A percentile compares a stretch with the other conserved stretches of the same genome.
Evolutionary conservation across 148 eudicot genomes (phyloP).

Genomic region (Heliosperma pusillum): DNA sequence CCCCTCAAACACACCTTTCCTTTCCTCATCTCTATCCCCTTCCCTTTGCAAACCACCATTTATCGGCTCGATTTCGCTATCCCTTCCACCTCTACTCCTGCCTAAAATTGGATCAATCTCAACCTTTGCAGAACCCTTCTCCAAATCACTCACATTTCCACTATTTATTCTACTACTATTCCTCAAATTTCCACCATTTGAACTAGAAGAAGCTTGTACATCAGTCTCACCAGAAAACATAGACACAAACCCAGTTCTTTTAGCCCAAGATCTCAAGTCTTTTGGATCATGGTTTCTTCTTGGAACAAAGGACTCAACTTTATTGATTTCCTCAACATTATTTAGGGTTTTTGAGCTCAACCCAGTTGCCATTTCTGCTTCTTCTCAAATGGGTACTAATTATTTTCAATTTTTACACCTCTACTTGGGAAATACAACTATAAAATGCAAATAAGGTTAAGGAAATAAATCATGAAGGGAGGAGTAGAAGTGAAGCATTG

Average conservation of each 20-base stretch:
- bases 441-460: no score
- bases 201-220: constrained; percentile 28
- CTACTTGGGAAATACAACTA: neutral
- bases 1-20: constrained; percentile 33
- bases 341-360: constrained; percentile 51
- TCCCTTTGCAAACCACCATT: constrained; percentile 27
- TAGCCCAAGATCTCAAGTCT: constrained; percentile 94
- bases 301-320: constrained; percentile 65
- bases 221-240: constrained; percentile 60
- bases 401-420: neutral
- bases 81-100: constrained; percentile 39
- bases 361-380: constrained; percentile 61
- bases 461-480: constrained; percentile 14
- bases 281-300: constrained; percentile 66
- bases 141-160: constrained; percentile 40
- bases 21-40: constrained; percentile 28
- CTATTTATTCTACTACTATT: constrained; percentile 23
- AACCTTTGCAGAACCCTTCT: constrained; percentile 48
- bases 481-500: constrained; percentile 25
- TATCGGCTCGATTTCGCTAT: constrained; percentile 52
- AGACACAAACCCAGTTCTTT: constrained; percentile 92
- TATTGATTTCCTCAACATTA: constrained; percentile 18
- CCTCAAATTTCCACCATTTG: constrained; percentile 30
- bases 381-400: constrained; percentile 29
- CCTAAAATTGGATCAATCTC: constrained; percentile 76